Conservation (phyloP, 2,329 filamentous ascomycete species). For the Macrophomina tecta region DNA sequence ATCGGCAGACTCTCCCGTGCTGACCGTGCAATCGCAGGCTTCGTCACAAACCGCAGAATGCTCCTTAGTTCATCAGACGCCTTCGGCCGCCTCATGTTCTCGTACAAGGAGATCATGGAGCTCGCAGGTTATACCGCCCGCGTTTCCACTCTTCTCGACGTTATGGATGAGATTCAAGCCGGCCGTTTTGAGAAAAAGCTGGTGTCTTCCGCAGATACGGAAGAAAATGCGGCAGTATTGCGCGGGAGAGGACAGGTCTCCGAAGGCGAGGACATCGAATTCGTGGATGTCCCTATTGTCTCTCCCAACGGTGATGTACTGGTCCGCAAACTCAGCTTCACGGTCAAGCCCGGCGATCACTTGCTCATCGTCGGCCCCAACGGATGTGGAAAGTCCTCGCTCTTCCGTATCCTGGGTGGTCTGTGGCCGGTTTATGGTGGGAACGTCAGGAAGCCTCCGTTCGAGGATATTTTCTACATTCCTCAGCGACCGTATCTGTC, state of each 20-base stretch:
- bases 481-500: slow-evolving; percentile 94
- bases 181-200: slow-evolving; percentile 97
- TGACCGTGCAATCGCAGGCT: slow-evolving; percentile 57
- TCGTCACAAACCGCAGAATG: slow-evolving; percentile 93
- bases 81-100: slow-evolving; percentile 96
- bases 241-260: slow-evolving; percentile 80
- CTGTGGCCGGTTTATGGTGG: slow-evolving; percentile 98
- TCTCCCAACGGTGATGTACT: slow-evolving; percentile 96
- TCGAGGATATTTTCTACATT: slow-evolving; percentile 96
- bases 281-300: slow-evolving; percentile 90
- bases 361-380: slow-evolving; percentile 95
- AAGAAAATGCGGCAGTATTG: slow-evolving; percentile 82
- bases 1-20: background rate
- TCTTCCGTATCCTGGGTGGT: slow-evolving; percentile 95
- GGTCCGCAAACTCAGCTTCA: slow-evolving; percentile 83
- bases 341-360: slow-evolving; percentile 84
- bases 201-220: slow-evolving; percentile 83
- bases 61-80: slow-evolving; percentile 92
- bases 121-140: slow-evolving; percentile 93
- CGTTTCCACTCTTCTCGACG: slow-evolving; percentile 85
- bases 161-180: slow-evolving; percentile 90
- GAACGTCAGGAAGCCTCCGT: slow-evolving; percentile 87
- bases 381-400: slow-evolving; percentile 92
- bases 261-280: slow-evolving; percentile 84
- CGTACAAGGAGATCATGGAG: slow-evolving; percentile 96